These are phyloP conservation scores for Suillus subluteus DNA, from an alignment of 768 basidiomycete species.

Conservation along the genomic window DNA sequence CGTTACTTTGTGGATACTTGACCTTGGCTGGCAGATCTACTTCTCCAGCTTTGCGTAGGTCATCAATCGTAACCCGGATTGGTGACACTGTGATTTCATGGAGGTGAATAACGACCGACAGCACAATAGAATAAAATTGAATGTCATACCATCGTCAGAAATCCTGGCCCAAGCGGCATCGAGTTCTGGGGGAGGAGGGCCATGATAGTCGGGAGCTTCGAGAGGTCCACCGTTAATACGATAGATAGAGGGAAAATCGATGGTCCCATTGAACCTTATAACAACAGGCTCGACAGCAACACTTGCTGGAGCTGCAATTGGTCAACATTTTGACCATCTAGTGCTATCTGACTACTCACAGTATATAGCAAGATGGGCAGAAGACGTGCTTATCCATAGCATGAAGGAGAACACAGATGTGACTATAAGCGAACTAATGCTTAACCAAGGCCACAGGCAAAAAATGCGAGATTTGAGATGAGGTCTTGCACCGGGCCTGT, in stretches of 20 bases:
- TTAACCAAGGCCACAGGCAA: slow-evolving; percentile 10
- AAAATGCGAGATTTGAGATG: background rate
- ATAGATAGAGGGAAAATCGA: slow-evolving; percentile 12
- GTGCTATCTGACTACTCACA: background rate
- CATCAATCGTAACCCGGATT: slow-evolving; percentile 6
- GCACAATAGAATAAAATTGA: background rate
- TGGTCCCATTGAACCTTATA: slow-evolving; percentile 11
- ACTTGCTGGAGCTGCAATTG: slow-evolving; percentile 14
- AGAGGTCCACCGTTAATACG: background rate
- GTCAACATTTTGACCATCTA: background rate
- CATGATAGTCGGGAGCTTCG: background rate
- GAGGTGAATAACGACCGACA: background rate
- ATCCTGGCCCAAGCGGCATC: background rate
- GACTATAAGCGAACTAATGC: slow-evolving; percentile 2
- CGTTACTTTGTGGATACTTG: slow-evolving; percentile 13
- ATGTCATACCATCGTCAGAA: slow-evolving; percentile 10
- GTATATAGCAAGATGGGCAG: background rate
- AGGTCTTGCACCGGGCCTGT: background rate
- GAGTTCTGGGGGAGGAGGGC: background rate
- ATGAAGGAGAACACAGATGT: slow-evolving; percentile 7
- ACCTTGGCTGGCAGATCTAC: slow-evolving; percentile 8
- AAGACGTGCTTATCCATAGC: slow-evolving; percentile 9
- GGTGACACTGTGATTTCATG: slow-evolving; percentile 11
- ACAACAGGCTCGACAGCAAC: slow-evolving; percentile 15
- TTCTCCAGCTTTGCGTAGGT: slow-evolving; percentile 15